Evolutionary conservation across 2,329 filamentous ascomycete genomes (phyloP), one percentile per base, ranked within the genome.

Genomic region (Cyanodermella asteris): DNA sequence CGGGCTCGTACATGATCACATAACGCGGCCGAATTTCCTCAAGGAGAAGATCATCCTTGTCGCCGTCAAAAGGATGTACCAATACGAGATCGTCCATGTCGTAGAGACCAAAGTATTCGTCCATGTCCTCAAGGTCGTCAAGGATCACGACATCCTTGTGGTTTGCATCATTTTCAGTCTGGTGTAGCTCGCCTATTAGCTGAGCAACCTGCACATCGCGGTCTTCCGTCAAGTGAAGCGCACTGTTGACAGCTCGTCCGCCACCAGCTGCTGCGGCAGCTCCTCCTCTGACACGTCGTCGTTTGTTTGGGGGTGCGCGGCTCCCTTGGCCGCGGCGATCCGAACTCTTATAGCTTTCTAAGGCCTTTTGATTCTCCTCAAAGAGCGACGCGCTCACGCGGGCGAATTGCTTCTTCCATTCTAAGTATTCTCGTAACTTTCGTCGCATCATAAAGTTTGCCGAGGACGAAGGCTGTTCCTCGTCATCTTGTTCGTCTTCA

Each of bases 1-100:
- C 81, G 1, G 87, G 84, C 44, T 94, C 87, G 47, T 93, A 97
- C 87, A 97, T 94, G 51, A 97, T 75, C 30, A 97, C 80, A 47
- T 93, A 93, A 31, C 77, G 71, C 17, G 87, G 87, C 41, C 77
- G 81, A 29, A 87, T 61, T 49, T 97, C 87, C 45, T 97, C 84
- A 2, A 97, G 62, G n/a, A 94, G 63, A 44, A 91, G 78, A 43
- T 94, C 87, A 45, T 97, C 87, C 54, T 84, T 74, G 43, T 94
- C 87, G 7, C 82, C 82, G 31, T 91, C 81, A 44, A 91, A 97
- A 1, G 87, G 75, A 45, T 94, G 87, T 11, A 94, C 61, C 20
- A 91, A 68, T 8, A 94, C 61, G 12, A 94, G 56, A 36, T 91
- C 77, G 36, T 78, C 65, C 69, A 90, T 87, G 27, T 91, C 77